A percentile compares a stretch with the other conserved stretches of the same genome.
Evolutionary conservation across 2,329 filamentous ascomycete genomes (phyloP).

Genomic region (Penicillium sp.): DNA sequence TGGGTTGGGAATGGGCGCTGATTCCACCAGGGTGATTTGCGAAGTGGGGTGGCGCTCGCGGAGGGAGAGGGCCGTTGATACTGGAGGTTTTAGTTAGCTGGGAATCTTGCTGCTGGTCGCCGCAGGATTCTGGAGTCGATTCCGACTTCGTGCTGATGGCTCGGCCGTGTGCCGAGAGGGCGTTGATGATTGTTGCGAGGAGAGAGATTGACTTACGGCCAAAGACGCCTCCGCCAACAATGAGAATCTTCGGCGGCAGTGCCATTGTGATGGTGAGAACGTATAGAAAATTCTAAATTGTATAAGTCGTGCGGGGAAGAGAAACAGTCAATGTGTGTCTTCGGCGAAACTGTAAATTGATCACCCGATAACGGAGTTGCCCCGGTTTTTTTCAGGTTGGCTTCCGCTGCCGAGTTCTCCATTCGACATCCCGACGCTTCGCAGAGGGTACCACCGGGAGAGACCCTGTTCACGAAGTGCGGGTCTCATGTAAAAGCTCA

Average conservation of each 20-base stretch:
- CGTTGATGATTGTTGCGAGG: background rate
- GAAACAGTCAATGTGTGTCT: background rate
- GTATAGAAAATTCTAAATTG: background rate
- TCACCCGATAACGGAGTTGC: slow-evolving; percentile 19
- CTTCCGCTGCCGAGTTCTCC: slow-evolving; percentile 1
- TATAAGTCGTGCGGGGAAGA: background rate
- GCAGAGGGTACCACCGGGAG: background rate
- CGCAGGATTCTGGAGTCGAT: background rate
- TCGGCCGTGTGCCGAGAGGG: background rate
- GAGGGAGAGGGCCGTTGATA: slow-evolving; percentile 71
- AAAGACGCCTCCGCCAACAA: slow-evolving; percentile 47
- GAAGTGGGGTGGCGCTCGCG: slow-evolving; percentile 57
- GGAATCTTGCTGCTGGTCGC: background rate
- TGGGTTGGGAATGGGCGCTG: slow-evolving; percentile 58
- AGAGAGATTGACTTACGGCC: slow-evolving; percentile 39
- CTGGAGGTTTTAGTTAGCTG: slow-evolving; percentile 24
- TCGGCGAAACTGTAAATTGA: background rate
- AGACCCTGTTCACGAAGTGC: background rate
- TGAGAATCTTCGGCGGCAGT: slow-evolving; percentile 41
- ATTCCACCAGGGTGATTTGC: slow-evolving; percentile 60
- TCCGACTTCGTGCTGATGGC: background rate
- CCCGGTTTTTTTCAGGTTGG: slow-evolving; percentile 2
- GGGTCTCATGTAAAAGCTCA: background rate
- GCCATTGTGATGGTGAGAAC: slow-evolving; percentile 21
- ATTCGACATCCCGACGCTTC: background rate